Evolutionary conservation across 2,329 filamentous ascomycete species (phyloP), one percentile per base, ranked within the genome.

Genomic region (Ilyonectria sp.): DNA sequence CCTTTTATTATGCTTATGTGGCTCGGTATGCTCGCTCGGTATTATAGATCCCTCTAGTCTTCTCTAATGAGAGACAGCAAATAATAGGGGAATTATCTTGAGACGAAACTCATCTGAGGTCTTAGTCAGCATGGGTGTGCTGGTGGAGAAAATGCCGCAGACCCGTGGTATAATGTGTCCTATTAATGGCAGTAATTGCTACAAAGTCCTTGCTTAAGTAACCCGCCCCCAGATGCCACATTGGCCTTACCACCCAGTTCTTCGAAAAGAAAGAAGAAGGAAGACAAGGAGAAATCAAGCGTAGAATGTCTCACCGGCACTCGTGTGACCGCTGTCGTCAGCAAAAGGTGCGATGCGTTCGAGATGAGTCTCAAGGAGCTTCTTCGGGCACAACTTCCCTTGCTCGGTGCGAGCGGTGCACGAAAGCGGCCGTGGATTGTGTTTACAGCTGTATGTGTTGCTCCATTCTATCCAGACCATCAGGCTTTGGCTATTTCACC

Each of bases 291-390:
- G 15, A 40, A 40, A 40, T 17, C 10, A 40, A 40, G 4, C 13
- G 6, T 40, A 40, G 13, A 40, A 46, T 46, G 43, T 46, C 43
- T 21, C 43, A 46, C 43, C 43, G 43, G n/a, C 43, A 46, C 19
- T 46, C 43, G 4, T 46, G 43, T 21, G 43, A 46, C n/a, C 43
- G 43, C 43, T 46, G 43, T 21, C 43, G 43, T 19, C 43, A 46
- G 43, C 43, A 46, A 21, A 46, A 46, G 43, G 43, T 46, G n/a
- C 43, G 43, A 10, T 46, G 43, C 19, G n/a, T 46, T 46, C 43
- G 43, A 46, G 43, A 46, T 21, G 15, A 40, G 13, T 46, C 43
- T n/a, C 43, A 46, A 46, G 43, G n/a, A 46, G 19, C 43, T 21
- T 21, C 17, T 19, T 21, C 19, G 43, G 19, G 43, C 43, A 46